phyloP scores from a whole-genome alignment of 2,329 filamentous ascomycete genomes.

The Bretziella fagacearum region DNA sequence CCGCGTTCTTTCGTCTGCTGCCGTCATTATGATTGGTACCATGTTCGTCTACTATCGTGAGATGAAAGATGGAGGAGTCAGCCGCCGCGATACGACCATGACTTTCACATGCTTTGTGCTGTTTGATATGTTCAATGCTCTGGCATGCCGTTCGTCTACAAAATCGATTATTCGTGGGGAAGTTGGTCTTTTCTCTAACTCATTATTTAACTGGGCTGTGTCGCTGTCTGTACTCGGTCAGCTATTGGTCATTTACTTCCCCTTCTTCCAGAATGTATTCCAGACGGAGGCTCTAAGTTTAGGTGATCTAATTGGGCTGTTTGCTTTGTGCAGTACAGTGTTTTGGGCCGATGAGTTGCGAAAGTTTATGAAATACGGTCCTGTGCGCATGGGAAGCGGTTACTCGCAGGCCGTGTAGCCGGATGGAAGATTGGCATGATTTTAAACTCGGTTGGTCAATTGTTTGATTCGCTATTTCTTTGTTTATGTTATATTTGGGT shows the following conservation, averaged over 20 bases:
- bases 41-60: conserved; percentile 82
- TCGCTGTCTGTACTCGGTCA: conserved; percentile 71
- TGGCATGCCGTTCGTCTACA: conserved; percentile 77
- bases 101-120: conserved; percentile 98
- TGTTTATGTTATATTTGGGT: background rate
- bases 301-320: conserved; percentile 54
- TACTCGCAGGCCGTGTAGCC: conserved; percentile 25
- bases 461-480: background rate
- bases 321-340: conserved; percentile 68
- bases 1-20: conserved; percentile 72
- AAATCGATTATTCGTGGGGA: conserved; percentile 83
- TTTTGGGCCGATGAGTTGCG: conserved; percentile 89
- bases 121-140: conserved; percentile 98
- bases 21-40: conserved; percentile 83
- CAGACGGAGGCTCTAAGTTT: conserved; percentile 76
- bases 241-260: conserved; percentile 82
- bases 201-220: conserved; percentile 94
- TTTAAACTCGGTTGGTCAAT: background rate
- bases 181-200: conserved; percentile 66
- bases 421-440: background rate
- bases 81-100: conserved; percentile 92
- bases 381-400: conserved; percentile 37
- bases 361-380: conserved; percentile 56
- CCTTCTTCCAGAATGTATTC: conserved; percentile 83
- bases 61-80: conserved; percentile 75